phyloP scores from a whole-genome alignment of 768 basidiomycete species.

The Phlegmacium glaucopus region DNA sequence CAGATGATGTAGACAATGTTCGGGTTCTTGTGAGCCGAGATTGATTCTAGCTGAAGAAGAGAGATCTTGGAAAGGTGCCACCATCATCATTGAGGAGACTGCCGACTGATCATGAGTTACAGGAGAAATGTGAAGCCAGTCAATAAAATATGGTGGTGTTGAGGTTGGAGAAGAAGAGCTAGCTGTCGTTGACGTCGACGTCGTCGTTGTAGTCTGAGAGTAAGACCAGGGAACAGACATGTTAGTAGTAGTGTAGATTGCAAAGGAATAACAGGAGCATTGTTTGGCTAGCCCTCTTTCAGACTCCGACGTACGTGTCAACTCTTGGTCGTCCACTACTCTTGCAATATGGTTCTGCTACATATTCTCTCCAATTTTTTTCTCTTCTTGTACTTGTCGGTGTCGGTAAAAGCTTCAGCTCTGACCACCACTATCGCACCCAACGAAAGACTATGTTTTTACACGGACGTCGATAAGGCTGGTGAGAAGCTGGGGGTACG shows the following conservation, averaged over 20 bases:
- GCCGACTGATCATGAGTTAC: slow-evolving; percentile 8
- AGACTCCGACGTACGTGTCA: slow-evolving; percentile 11
- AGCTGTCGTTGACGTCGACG: not conserved
- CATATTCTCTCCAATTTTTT: slow-evolving; percentile 29
- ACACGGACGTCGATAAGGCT: slow-evolving; percentile 92
- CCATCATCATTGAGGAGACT: slow-evolving; percentile 11
- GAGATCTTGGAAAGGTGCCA: slow-evolving; percentile 19
- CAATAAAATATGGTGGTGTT: slow-evolving; percentile 22
- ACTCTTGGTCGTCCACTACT: slow-evolving; percentile 1
- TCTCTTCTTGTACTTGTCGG: slow-evolving; percentile 33
- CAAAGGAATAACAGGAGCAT: no score
- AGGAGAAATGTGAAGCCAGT: slow-evolving; percentile 28
- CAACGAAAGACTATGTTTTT: slow-evolving; percentile 88
- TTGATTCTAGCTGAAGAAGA: slow-evolving; percentile 18
- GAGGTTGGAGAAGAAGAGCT: slow-evolving; percentile 14
- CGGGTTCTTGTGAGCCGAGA: slow-evolving; percentile 2
- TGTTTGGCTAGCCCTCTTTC: not conserved
- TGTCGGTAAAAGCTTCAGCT: slow-evolving; percentile 50
- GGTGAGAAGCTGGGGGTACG: slow-evolving; percentile 88
- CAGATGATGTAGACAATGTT: slow-evolving; percentile 13
- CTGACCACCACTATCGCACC: slow-evolving; percentile 76
- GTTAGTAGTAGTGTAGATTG: no score
- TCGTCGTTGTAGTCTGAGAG: no score
- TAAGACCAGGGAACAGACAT: no score
- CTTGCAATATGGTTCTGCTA: slow-evolving; percentile 22